Conservation (phyloP, 495 filamentous ascomycete genomes). For the Xylaria bambusicola region DNA sequence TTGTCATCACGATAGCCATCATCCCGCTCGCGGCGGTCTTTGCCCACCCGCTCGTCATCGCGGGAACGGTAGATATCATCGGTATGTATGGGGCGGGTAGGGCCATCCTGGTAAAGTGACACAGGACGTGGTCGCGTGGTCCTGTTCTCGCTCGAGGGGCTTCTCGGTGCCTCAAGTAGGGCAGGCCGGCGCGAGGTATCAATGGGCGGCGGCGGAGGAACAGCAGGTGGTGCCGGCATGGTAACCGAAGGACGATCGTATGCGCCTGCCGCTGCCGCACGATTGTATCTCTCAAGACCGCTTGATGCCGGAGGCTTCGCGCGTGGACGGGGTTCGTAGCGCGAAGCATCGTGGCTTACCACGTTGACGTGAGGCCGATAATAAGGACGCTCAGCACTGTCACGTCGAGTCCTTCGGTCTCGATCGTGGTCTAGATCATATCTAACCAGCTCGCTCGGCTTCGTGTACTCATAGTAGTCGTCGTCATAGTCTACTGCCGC, state of each 20-base stretch:
- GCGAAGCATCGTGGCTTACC: constrained; percentile 55
- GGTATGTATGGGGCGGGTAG: constrained; percentile 34
- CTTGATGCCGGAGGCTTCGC: constrained; percentile 63
- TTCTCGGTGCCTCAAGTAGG: constrained; percentile 34
- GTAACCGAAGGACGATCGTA: constrained; percentile 48
- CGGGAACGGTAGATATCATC: constrained; percentile 46
- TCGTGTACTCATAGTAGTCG: constrained; percentile 69
- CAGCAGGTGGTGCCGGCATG: constrained; percentile 44
- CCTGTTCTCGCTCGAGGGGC: constrained; percentile 36
- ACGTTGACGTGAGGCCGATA: constrained; percentile 67
- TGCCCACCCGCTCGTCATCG: constrained; percentile 39
- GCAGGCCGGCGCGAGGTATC: constrained; percentile 34
- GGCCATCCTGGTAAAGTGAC: constrained; percentile 50
- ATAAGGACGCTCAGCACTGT: constrained; percentile 55
- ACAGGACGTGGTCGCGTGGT: constrained; percentile 41
- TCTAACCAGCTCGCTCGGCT: constrained; percentile 66
- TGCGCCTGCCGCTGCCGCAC: constrained; percentile 37
- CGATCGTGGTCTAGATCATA: constrained; percentile 59
- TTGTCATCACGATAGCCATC: constrained; percentile 43
- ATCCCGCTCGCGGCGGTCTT: constrained; percentile 37
- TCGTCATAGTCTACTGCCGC: constrained; percentile 62
- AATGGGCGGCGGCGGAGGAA: constrained; percentile 35
- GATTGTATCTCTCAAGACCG: constrained; percentile 61
- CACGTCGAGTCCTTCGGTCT: constrained; percentile 47
- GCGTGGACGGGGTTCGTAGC: constrained; percentile 47